Evolutionary conservation across 805 yeast genomes (phyloP).

Genomic region (Starmerella geochares): DNA sequence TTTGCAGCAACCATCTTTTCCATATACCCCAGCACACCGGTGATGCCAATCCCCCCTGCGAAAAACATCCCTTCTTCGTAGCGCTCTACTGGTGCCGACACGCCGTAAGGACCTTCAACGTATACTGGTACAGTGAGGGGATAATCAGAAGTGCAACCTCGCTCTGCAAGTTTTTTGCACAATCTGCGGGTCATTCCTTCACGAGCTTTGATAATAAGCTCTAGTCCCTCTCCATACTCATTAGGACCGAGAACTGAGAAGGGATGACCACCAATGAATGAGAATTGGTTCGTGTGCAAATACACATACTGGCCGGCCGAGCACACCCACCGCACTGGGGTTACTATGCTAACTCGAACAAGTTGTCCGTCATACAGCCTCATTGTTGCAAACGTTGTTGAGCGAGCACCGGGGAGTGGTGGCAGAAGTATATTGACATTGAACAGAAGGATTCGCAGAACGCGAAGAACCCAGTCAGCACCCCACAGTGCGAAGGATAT

Average conservation of each 20-base stretch:
- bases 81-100: slow-evolving; percentile 38
- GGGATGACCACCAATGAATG: slow-evolving; percentile 62
- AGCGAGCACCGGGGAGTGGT: slow-evolving; percentile 34
- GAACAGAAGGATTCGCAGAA: slow-evolving; percentile 38
- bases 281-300: slow-evolving; percentile 39
- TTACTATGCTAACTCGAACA: slow-evolving; percentile 41
- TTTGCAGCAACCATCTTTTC: slow-evolving; percentile 24
- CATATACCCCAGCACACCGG: slow-evolving; percentile 45
- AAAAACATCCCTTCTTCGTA: slow-evolving; percentile 42
- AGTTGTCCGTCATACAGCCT: slow-evolving; percentile 39
- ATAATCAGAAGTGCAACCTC: slow-evolving; percentile 29
- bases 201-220: slow-evolving; percentile 43
- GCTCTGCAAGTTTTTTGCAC: slow-evolving; percentile 30
- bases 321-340: slow-evolving; percentile 46
- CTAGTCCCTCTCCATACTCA: slow-evolving; percentile 36
- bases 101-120: slow-evolving; percentile 57
- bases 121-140: slow-evolving; percentile 36
- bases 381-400: slow-evolving; percentile 33
- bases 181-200: slow-evolving; percentile 44
- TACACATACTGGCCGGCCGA: slow-evolving; percentile 57
- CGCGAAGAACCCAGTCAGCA: slow-evolving; percentile 50
- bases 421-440: slow-evolving; percentile 28
- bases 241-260: slow-evolving; percentile 44
- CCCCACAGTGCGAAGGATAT: slow-evolving; percentile 56
- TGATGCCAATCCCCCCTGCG: slow-evolving; percentile 59